Conservation (phyloP, 257 asterid species). For the Jacaranda mimosifolia region DNA sequence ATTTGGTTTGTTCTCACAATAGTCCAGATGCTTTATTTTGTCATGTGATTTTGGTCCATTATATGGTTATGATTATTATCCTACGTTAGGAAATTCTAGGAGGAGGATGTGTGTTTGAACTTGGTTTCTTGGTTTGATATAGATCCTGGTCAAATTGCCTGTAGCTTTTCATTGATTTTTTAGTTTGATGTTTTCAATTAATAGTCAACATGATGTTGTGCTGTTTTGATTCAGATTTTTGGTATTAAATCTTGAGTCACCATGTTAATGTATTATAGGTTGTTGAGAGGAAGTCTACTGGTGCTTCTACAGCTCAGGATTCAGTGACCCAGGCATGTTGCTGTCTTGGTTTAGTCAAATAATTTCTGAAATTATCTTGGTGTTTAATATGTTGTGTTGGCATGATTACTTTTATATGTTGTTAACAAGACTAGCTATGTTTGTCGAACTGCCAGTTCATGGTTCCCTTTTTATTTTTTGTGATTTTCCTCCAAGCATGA, state of each 20-base stretch:
- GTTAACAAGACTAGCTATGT: too few relatives aligned
- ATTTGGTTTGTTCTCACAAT: conserved; percentile 11
- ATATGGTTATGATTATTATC: not conserved
- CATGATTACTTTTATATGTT: too few relatives aligned
- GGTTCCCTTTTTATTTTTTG: not conserved
- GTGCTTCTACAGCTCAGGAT: conserved; percentile 45
- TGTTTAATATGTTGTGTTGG: too few relatives aligned
- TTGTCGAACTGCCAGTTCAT: not conserved
- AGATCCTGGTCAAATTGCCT: not conserved
- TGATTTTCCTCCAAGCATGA: conserved; percentile 8
- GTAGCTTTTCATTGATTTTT: not conserved
- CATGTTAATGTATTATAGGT: conserved; percentile 37
- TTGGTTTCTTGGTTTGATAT: conserved; percentile 18
- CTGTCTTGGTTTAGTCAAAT: not conserved
- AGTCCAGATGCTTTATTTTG: conserved; percentile 12
- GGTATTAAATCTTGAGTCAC: conserved; percentile 7
- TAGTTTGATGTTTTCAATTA: not conserved
- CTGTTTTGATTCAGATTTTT: conserved; percentile 23
- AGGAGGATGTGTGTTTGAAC: not conserved
- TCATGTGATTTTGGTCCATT: conserved; percentile 20
- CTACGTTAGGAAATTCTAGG: not conserved
- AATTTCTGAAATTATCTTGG: too few relatives aligned
- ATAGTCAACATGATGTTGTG: not conserved
- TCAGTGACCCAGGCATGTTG: conserved; percentile 45
- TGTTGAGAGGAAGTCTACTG: conserved; percentile 41